Evolutionary conservation across 179 eudicot species (phyloP), one percentile per base, ranked within the genome.

Genomic region (Nepenthes alata): DNA sequence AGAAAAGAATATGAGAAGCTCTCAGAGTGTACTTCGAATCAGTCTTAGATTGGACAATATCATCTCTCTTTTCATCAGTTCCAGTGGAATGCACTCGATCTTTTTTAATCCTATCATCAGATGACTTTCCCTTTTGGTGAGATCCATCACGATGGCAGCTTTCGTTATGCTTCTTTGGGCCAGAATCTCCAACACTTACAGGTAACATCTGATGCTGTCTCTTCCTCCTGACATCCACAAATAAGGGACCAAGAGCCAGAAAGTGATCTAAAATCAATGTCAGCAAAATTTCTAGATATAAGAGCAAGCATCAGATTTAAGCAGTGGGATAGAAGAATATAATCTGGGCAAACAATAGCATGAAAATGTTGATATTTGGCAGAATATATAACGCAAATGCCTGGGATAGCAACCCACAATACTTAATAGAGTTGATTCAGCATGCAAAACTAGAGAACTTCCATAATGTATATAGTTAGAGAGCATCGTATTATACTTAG

Each of bases 221-320:
- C 80, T 86, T 91, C 69, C 63, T 72, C 78, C 98, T 91, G 73
- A 51, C n/a, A 70, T 60, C 59, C 60, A 75, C 16, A 15, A 41
- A 66, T 11, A 3, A 11, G 38, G 37, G 50, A 66, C n/a, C 52
- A 63, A 62, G 25, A 36, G 35, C 50, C 59, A 60, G 47, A 50
- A 57, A 39, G 11, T 59, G 12, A 53, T 66, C 63, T n/a, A 6
- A 62, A 3, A 58, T 52, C n/a, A 44, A 25, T 25, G 12, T 34
- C 25, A 11, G 14, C 5, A 60, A 55, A 25, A 25, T 25, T 25
- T 25, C 25, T 25, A 25, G 51, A 54, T 41, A 9, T 2, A 41
- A 13, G 6, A 35, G 4, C 64, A 70, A 58, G 47, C 68, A 63
- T 16, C 48, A 36, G 35, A 53, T 35, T n/a, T 35, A 45, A 1